These are phyloP conservation scores for Angophora floribunda DNA, from an alignment of 345 rosid genomes.

Conservation along the genomic window DNA sequence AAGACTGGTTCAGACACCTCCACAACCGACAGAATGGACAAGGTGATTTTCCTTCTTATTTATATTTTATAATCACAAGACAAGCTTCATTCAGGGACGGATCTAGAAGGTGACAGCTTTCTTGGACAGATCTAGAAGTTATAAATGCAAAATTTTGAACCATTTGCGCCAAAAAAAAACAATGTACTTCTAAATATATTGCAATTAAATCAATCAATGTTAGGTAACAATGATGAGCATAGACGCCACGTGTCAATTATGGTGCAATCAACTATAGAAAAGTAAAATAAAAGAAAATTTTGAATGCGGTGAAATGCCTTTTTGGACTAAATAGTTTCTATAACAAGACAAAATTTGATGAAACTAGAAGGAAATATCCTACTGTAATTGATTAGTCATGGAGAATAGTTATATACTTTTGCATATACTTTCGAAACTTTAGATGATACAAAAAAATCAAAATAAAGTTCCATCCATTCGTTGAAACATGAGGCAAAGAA, in stretches of 20 bases:
- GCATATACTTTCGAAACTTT: too few relatives aligned
- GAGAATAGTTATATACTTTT: too few relatives aligned
- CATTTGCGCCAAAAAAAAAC: too few relatives aligned
- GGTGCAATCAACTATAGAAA: neutral
- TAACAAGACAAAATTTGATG: neutral
- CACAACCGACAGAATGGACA: neutral
- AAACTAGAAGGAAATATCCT: neutral
- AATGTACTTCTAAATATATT: too few relatives aligned
- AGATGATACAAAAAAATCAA: too few relatives aligned
- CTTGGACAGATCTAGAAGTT: too few relatives aligned
- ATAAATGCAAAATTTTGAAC: too few relatives aligned
- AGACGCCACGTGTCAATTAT: neutral
- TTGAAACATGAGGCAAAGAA: too few relatives aligned
- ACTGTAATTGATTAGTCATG: neutral
- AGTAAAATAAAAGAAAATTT: neutral
- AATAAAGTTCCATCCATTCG: too few relatives aligned
- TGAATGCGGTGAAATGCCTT: neutral
- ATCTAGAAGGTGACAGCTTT: neutral
- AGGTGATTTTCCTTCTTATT: neutral
- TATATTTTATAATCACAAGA: too few relatives aligned
- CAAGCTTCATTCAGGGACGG: neutral
- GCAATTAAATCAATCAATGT: too few relatives aligned
- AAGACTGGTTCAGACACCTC: neutral
- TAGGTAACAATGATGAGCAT: neutral
- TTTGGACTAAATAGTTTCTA: neutral